These are phyloP conservation scores for Backusella circina DNA, from an alignment of 192 early-diverging fungal species.

Conservation along the genomic window DNA sequence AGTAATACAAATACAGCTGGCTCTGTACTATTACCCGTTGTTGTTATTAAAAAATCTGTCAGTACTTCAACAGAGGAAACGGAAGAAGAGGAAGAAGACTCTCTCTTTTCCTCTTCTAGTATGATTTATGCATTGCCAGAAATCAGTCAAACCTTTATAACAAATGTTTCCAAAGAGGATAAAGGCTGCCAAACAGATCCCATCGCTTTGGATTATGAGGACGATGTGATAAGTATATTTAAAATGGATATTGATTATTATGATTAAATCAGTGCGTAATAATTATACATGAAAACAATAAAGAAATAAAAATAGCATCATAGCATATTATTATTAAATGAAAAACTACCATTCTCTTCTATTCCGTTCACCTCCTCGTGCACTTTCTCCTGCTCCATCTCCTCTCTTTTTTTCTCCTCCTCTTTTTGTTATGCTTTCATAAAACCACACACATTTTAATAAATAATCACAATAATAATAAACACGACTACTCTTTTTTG, in stretches of 20 bases:
- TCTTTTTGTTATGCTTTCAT: background rate
- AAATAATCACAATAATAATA: background rate
- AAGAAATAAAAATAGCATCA: background rate
- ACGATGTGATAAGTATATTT: background rate
- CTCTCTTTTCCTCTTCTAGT: background rate
- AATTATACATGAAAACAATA: no score
- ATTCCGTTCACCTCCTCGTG: no score
- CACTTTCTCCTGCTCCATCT: background rate
- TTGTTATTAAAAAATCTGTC: background rate
- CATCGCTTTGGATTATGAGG: background rate
- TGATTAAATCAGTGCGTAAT: background rate
- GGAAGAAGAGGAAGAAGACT: background rate
- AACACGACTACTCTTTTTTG: background rate
- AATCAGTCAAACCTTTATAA: background rate
- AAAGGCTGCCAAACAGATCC: background rate
- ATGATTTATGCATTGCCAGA: background rate
- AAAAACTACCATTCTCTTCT: background rate
- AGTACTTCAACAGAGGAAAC: background rate
- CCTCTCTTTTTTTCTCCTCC: background rate
- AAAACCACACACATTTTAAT: background rate
- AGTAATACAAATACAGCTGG: conserved; percentile 9
- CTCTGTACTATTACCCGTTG: background rate
- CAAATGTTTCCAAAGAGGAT: background rate
- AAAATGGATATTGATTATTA: background rate
- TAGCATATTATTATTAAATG: background rate